A percentile compares a stretch with the other conserved stretches of the same genome.
These are phyloP conservation scores for Farysia itapuensis DNA, from an alignment of 1,284 basidiomycete species.

Conservation along the genomic window DNA sequence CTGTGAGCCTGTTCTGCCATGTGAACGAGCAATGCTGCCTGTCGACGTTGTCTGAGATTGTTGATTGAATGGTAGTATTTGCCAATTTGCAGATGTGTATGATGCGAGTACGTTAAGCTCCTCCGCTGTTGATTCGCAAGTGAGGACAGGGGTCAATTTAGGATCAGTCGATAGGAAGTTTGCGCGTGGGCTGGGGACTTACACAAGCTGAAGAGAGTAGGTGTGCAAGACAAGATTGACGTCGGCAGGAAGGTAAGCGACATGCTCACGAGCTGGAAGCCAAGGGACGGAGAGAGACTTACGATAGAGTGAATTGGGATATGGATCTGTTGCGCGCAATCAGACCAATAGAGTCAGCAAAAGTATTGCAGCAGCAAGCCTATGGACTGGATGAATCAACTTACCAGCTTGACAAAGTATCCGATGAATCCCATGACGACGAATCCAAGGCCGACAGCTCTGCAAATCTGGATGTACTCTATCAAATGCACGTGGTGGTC, in stretches of 20 bases:
- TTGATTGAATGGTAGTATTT: no score
- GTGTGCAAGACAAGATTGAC: not conserved
- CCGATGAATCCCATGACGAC: slow-evolving; percentile 60
- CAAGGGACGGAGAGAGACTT: no score
- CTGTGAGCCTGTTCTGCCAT: not conserved
- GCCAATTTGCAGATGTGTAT: no score
- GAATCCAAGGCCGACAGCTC: slow-evolving; percentile 57
- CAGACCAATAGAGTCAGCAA: not conserved
- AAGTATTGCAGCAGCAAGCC: not conserved
- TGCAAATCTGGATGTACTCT: slow-evolving; percentile 60
- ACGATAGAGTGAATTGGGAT: slow-evolving; percentile 60
- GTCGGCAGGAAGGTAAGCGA: no score
- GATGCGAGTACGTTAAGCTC: no score
- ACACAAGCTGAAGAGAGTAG: slow-evolving; percentile 10
- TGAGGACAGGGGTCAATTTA: no score
- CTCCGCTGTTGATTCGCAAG: no score
- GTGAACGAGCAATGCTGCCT: no score
- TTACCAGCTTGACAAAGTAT: slow-evolving; percentile 59
- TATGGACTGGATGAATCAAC: slow-evolving; percentile 4
- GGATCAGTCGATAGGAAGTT: no score
- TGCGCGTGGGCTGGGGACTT: slow-evolving; percentile 6
- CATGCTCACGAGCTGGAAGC: no score
- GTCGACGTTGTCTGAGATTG: no score
- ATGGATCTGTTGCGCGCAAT: slow-evolving; percentile 40
- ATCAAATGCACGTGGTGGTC: no score